Evolutionary conservation across 371 early-diverging fungal species (phyloP), one percentile per base, ranked within the genome.

Genomic region (Lichtheimia ramosa): DNA sequence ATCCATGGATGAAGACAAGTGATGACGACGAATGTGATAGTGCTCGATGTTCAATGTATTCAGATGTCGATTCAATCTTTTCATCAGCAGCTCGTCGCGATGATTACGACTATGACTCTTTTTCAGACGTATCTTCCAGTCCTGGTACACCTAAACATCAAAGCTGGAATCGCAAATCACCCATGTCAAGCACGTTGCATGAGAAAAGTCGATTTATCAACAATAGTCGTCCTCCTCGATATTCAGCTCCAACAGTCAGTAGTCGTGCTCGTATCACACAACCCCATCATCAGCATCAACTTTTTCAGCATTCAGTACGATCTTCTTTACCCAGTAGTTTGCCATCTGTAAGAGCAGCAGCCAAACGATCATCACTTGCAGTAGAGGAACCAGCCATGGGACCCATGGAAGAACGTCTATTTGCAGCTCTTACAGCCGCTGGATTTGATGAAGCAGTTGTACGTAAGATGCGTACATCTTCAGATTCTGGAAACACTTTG

Each of bases 391-490:
- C 69, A n/a, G 69, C 77, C 8, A 62, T 77, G 54, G 70, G 72
- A 15, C 66, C 69, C 0, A 75, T 67, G 16, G 84, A 83, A 52
- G 75, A 79, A 49, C 63, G 71, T 1, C 64, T 92, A 5, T 69
- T 84, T 48, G 51, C 69, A 27, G 70, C 83, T 4, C 66, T 91
- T 12, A 73, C 72, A 3, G 71, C 77, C 5, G 78, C 87, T 13
- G 93, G 93, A 3, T 79, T 92, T 46, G 88, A 92, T 63, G 77
- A 77, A 39, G 73, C 71, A 18, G 83, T 89, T 18, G 60, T 87
- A 25, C 77, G 72, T 41, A 83, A 84, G 46, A 87, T 91, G 57
- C 84, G 84, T 20, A 25, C 25, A 27, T 53, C 61, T 3, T 65
- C 83, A 4, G 82, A 88, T 46, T 75, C 83, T 16, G 88, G 91